Evolutionary conservation across 768 basidiomycete species (phyloP).

Genomic region (Rickenella mellea): DNA sequence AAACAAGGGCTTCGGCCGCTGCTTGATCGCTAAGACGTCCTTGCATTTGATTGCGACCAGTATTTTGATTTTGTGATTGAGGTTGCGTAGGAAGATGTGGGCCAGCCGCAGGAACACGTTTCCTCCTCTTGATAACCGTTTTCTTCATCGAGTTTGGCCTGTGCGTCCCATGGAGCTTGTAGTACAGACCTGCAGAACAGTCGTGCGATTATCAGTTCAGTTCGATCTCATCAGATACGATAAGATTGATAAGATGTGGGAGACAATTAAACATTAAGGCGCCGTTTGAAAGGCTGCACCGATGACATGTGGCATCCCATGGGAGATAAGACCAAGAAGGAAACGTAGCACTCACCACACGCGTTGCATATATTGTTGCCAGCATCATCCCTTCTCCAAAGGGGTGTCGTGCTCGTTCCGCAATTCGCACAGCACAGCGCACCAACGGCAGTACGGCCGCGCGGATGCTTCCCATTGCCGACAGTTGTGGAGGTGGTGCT

Average conservation of each 20-base stretch:
- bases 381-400: slow-evolving; percentile 84
- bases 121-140: slow-evolving; percentile 95
- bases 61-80: slow-evolving; percentile 6
- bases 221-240: slow-evolving; percentile 27
- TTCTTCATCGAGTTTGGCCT: slow-evolving; percentile 99
- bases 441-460: slow-evolving; percentile 39
- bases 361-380: slow-evolving; percentile 95
- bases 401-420: slow-evolving; percentile 79
- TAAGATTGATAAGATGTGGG: slow-evolving; percentile 13
- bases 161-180: slow-evolving; percentile 95
- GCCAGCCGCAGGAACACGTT: slow-evolving; percentile 86
- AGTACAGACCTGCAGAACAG: slow-evolving; percentile 72
- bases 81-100: slow-evolving; percentile 23
- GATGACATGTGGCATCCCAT: slow-evolving; percentile 1
- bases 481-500: slow-evolving; percentile 1
- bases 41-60: slow-evolving; percentile 8
- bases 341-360: slow-evolving; percentile 58
- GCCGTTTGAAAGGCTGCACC: background rate
- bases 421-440: slow-evolving; percentile 83
- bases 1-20: slow-evolving; percentile 81
- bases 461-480: slow-evolving; percentile 4
- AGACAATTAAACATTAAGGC: background rate
- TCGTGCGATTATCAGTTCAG: slow-evolving; percentile 10
- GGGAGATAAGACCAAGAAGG: slow-evolving; percentile 7
- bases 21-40: slow-evolving; percentile 72